Percentiles rank a stretch among this genome's conserved stretches.
phyloP scores from a whole-genome alignment of 176 grass and related monocot species.

The Luzula sylvatica region DNA sequence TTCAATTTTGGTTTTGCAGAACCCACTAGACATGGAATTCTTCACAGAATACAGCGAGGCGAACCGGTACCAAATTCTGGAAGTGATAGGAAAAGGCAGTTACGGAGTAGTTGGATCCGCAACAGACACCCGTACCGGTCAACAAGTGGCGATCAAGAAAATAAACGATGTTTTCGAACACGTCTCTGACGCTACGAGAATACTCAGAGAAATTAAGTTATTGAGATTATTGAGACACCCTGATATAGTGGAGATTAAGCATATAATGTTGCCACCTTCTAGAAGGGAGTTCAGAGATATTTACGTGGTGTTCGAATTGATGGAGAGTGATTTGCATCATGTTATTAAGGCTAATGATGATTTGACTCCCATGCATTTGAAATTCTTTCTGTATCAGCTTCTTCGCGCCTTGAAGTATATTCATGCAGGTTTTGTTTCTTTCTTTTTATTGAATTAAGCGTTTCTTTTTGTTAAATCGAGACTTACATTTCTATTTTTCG shows the following conservation, averaged over 20 bases:
- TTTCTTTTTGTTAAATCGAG: constrained; percentile 7
- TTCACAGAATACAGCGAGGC: constrained; percentile 87
- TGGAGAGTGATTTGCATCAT: constrained; percentile 71
- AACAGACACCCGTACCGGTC: constrained; percentile 54
- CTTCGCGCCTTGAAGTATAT: constrained; percentile 83
- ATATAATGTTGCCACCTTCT: constrained; percentile 76
- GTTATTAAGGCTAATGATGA: constrained; percentile 74
- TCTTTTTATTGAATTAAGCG: constrained; percentile 4
- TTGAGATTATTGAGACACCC: constrained; percentile 58
- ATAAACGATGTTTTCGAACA: constrained; percentile 70
- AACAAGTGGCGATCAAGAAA: constrained; percentile 80
- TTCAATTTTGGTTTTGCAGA: constrained; percentile 17
- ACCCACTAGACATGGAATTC: constrained; percentile 47
- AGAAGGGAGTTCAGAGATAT: constrained; percentile 76
- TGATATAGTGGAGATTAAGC: constrained; percentile 71
- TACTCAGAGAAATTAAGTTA: constrained; percentile 80
- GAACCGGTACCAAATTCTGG: constrained; percentile 57
- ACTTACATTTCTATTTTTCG: constrained; percentile 12
- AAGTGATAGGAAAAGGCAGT: constrained; percentile 72
- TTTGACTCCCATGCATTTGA: constrained; percentile 61
- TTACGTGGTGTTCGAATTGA: constrained; percentile 85
- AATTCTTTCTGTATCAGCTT: constrained; percentile 74
- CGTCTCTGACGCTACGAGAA: constrained; percentile 57
- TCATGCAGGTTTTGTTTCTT: constrained; percentile 45
- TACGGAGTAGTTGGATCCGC: constrained; percentile 79